Percentiles rank a stretch among this genome's conserved stretches.
Evolutionary conservation across 2,329 filamentous ascomycete genomes (phyloP).

Genomic region (Amylocarpus encephaloides): DNA sequence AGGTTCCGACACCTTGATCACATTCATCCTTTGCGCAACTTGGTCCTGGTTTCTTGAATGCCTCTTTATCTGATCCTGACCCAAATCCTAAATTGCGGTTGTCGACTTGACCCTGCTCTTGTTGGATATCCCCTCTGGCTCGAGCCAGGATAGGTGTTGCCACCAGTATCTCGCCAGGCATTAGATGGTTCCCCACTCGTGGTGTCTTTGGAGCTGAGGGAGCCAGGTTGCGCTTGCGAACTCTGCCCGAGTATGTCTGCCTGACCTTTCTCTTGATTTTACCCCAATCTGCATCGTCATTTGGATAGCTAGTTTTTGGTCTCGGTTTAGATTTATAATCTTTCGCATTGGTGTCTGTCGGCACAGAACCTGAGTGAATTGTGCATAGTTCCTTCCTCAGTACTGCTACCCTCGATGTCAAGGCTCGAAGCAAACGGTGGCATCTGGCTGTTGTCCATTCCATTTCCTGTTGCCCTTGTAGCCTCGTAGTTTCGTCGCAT

Average conservation of each 20-base stretch:
- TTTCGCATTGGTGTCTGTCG: not conserved
- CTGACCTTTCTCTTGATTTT: slow-evolving; percentile 21
- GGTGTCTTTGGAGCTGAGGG: slow-evolving; percentile 2
- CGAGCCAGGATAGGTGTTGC: slow-evolving; percentile 30
- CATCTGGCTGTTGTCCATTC: slow-evolving; percentile 39
- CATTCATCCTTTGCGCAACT: slow-evolving; percentile 8
- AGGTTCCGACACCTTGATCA: slow-evolving; percentile 15
- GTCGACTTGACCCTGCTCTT: not conserved
- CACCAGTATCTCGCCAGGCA: slow-evolving; percentile 28
- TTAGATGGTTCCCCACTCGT: slow-evolving; percentile 9
- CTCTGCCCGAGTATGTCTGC: slow-evolving; percentile 27
- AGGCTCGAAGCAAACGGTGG: slow-evolving; percentile 37
- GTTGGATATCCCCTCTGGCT: slow-evolving; percentile 15
- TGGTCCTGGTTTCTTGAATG: slow-evolving; percentile 7
- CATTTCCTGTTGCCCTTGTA: slow-evolving; percentile 17
- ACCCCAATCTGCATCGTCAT: slow-evolving; percentile 22
- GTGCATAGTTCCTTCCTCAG: slow-evolving; percentile 32
- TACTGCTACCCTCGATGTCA: slow-evolving; percentile 38
- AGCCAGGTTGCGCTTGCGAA: slow-evolving; percentile 4
- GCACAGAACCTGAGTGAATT: slow-evolving; percentile 7
- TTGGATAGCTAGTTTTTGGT: not conserved
- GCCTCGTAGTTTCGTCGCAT: slow-evolving; percentile 19
- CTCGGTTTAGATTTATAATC: not conserved
- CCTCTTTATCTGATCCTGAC: not conserved
- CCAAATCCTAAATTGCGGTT: not conserved